Evolutionary conservation across 169 alveolate genomes (phyloP).

Genomic region (Eimeria brunetti): DNA sequence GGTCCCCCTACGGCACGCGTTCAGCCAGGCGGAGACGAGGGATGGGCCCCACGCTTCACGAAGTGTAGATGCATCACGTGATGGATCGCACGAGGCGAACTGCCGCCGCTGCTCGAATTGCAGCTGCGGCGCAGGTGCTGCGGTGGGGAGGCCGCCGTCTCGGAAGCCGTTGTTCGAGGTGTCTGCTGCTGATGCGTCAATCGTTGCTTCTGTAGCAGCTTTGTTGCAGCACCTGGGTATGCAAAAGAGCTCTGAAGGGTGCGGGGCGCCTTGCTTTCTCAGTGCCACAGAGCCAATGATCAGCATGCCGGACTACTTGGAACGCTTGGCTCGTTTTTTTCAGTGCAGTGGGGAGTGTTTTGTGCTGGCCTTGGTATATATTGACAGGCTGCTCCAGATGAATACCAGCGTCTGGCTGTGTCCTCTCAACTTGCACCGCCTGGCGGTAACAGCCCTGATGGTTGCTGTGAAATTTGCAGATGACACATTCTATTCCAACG

Average conservation of each 20-base stretch:
- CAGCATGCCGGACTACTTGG: constrained; percentile 88
- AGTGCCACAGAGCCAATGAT: constrained; percentile 92
- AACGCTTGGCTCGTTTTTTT: constrained; percentile 91
- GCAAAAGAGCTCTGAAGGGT: constrained; percentile 57
- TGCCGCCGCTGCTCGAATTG: constrained; percentile 58
- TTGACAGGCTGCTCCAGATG: constrained; percentile 84
- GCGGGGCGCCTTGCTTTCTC: constrained; percentile 90
- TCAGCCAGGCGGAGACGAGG: constrained; percentile 50
- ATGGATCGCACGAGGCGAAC: constrained; percentile 32
- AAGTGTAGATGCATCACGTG: constrained; percentile 2
- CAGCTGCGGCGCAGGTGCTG: constrained; percentile 31
- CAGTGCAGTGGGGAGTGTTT: constrained; percentile 88
- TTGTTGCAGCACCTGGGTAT: constrained; percentile 59
- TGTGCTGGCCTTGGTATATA: constrained; percentile 85
- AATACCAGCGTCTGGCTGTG: constrained; percentile 79
- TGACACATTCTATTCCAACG: constrained; percentile 87
- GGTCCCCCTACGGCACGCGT: constrained; percentile 11
- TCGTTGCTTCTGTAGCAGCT: constrained; percentile 57
- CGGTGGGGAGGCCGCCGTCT: constrained; percentile 10
- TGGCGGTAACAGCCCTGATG: constrained; percentile 86
- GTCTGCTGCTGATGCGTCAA: constrained; percentile 47
- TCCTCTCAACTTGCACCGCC: constrained; percentile 85
- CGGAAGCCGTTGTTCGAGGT: constrained; percentile 48
- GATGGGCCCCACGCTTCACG: constrained; percentile 32
- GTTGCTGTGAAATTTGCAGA: constrained; percentile 88